Evolutionary conservation across 2,329 filamentous ascomycete genomes (phyloP), one percentile per base, ranked within the genome.

Genomic region (Ceratocystiopsis sp.): DNA sequence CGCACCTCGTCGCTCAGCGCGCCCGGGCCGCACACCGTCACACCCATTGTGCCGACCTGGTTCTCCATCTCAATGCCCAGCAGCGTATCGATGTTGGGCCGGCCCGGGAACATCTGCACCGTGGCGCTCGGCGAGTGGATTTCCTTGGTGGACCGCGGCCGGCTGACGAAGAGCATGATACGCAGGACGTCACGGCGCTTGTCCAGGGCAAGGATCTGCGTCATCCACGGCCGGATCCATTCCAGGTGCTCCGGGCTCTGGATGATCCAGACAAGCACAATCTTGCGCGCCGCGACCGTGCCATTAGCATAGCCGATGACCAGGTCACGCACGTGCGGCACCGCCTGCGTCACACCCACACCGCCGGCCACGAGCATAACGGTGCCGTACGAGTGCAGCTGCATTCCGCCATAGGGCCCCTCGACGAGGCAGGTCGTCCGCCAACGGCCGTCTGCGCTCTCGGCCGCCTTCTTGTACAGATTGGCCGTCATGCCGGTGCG

Each of bases 191-290:
- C 81, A 45, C 82, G 72, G 41, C 81, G 74, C 57, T 70, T 74
- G 45, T 83, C 78, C 76, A 86, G 81, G 46, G 73, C 72, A 35
- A 86, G 66, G 48, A 86, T 84, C 54, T 79, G 71, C 4, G 80
- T 85, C 82, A 87, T 86, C 80, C 80, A 86, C 9, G 80, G 79
- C 39, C 80, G 70, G 55, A 86, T 85, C 81, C 81, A 87, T 59
- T 87, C 81, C 29, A 87, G 68, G 57, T 86, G 81, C 62, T 86
- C 82, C 52, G 79, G 79, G 53, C 73, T 80, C 53, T 83, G 82
- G 45, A 89, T 81, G 40, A 78, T 78, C 83, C 83, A 89, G 36
- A 86, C 75, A 19, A 89, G 68, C 6, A 84, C 66, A 41, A 87
- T 68, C 56, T 78, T 81, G 48, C 79, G 74, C 1, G 79, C 75